Evolutionary conservation across 2,329 filamentous ascomycete species (phyloP).

Genomic region (Gaeumannomyces sp.): DNA sequence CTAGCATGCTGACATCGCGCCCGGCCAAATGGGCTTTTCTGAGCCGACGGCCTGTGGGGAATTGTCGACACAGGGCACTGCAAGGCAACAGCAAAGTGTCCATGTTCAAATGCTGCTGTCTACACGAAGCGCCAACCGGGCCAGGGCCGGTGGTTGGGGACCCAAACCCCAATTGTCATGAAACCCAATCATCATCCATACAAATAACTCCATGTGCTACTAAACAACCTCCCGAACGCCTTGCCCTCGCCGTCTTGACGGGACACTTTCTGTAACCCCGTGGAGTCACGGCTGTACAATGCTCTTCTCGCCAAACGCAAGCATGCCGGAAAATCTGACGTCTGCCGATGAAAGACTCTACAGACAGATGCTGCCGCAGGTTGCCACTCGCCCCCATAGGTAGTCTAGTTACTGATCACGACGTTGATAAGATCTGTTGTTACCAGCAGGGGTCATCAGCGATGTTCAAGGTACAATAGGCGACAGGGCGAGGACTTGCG

Average conservation of each 20-base stretch:
- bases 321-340: neutral
- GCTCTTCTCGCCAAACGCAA: neutral
- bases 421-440: neutral
- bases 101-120: neutral
- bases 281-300: neutral
- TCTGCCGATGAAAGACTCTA: neutral
- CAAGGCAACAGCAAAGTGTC: neutral
- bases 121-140: neutral
- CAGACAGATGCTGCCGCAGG: neutral
- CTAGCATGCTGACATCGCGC: too few species aligned
- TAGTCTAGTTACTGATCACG: neutral
- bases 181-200: neutral
- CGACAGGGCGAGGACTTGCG: neutral
- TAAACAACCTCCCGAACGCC: neutral
- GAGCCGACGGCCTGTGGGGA: too few species aligned
- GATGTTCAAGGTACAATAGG: slow-evolving; percentile 1
- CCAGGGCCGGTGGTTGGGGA: neutral
- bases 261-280: neutral
- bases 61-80: too few species aligned
- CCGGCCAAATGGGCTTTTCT: too few species aligned
- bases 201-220: neutral
- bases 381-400: neutral
- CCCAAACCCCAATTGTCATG: neutral
- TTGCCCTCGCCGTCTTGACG: neutral
- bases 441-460: neutral